phyloP scores from a whole-genome alignment of 495 filamentous ascomycete genomes.

The Platismatia glauca region DNA sequence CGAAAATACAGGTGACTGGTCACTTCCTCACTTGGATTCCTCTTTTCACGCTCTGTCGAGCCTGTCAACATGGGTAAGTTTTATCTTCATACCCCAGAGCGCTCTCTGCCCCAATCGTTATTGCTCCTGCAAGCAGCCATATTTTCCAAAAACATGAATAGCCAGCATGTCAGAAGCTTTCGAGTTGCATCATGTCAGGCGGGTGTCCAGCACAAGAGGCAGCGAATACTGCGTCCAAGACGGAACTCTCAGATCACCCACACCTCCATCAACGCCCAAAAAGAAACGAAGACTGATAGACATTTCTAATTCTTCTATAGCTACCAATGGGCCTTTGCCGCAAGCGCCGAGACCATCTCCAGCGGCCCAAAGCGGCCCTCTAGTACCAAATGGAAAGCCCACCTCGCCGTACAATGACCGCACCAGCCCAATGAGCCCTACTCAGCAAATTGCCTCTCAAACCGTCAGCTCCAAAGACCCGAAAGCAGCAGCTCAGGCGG shows the following conservation, averaged over 20 bases:
- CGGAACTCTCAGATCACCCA: not conserved
- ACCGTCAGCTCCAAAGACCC: conserved; percentile 75
- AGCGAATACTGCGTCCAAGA: not conserved
- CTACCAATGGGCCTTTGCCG: conserved; percentile 40
- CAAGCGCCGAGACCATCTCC: conserved; percentile 29
- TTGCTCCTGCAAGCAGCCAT: not conserved
- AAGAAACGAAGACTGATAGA: not conserved
- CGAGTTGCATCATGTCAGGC: not conserved
- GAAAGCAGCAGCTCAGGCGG: conserved; percentile 66
- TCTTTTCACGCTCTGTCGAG: conserved; percentile 3
- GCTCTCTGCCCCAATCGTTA: not conserved
- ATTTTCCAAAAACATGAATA: not conserved
- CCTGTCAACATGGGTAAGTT: conserved; percentile 13
- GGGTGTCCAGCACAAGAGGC: not conserved
- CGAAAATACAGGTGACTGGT: not conserved
- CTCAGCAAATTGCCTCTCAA: conserved; percentile 46
- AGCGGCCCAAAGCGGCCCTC: conserved; percentile 21
- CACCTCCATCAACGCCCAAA: not conserved
- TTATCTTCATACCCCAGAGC: not conserved
- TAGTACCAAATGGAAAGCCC: conserved; percentile 43
- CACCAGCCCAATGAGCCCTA: conserved; percentile 54
- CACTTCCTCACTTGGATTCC: conserved; percentile 4
- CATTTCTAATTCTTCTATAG: conserved; percentile 25
- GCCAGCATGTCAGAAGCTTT: not conserved
- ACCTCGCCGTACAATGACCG: conserved; percentile 50